These are phyloP conservation scores for Crithidia acanthocephali DNA, from an alignment of 208 protist genomes.

Conservation along the genomic window DNA sequence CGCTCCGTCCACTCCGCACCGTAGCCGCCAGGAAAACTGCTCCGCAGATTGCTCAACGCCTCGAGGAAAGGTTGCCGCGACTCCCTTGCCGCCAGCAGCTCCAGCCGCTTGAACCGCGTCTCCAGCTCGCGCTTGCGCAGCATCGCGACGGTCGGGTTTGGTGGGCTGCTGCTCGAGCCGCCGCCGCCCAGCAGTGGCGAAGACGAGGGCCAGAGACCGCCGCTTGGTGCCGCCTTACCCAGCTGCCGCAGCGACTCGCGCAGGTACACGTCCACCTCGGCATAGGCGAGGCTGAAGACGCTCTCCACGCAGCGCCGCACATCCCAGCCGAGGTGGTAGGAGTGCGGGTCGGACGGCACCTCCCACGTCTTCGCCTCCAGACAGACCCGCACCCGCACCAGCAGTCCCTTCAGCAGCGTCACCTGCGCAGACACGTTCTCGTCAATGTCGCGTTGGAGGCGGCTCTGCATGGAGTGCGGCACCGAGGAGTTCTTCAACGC, in stretches of 20 bases:
- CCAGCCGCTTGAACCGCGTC: constrained; percentile 57
- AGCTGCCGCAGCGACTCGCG: constrained; percentile 71
- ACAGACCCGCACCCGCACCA: constrained; percentile 33
- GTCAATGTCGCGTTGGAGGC: constrained; percentile 47
- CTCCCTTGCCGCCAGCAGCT: constrained; percentile 29
- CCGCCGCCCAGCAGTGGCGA: constrained; percentile 15
- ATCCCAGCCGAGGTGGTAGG: constrained; percentile 45
- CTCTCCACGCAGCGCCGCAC: constrained; percentile 47
- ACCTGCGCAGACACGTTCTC: constrained; percentile 43
- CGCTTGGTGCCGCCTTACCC: constrained; percentile 32
- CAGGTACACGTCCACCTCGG: constrained; percentile 76
- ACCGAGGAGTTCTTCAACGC: constrained; percentile 40
- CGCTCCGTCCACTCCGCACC: constrained; percentile 37
- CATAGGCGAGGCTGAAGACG: constrained; percentile 46
- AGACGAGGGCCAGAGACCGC: constrained; percentile 14
- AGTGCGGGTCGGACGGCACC: constrained; percentile 25
- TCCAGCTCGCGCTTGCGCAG: constrained; percentile 63
- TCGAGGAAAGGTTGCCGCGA: constrained; percentile 37
- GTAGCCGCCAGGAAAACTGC: constrained; percentile 28
- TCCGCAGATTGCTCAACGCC: constrained; percentile 38
- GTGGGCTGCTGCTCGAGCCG: neutral
- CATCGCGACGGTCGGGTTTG: constrained; percentile 14
- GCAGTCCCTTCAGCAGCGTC: constrained; percentile 31
- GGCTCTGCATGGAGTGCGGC: constrained; percentile 57
- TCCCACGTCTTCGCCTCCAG: constrained; percentile 40